Evolutionary conservation across 352 stramenopile genomes (phyloP).

Genomic region (Phytophthora hibernalis): DNA sequence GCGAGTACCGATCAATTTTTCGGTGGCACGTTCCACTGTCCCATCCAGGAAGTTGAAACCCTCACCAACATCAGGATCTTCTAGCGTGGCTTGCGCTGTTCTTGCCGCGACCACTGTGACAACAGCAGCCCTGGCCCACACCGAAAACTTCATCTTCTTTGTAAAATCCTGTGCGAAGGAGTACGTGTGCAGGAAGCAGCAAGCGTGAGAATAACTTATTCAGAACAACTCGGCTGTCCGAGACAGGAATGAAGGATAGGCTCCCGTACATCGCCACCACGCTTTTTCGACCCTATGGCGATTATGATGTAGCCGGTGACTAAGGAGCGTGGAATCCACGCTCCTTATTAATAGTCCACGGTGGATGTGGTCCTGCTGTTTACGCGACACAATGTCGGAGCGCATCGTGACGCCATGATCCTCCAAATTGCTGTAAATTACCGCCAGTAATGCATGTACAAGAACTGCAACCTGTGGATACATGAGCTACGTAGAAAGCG

Average conservation of each 20-base stretch:
- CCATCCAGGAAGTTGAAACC: constrained; percentile 9
- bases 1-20: constrained; percentile 2
- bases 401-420: too few species aligned
- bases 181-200: constrained; percentile 1
- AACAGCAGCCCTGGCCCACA: not conserved
- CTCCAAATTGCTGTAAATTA: too few species aligned
- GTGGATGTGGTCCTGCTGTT: too few species aligned
- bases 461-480: too few species aligned
- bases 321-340: not conserved
- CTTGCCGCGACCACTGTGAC: not conserved
- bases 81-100: not conserved
- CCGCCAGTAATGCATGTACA: too few species aligned
- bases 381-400: too few species aligned
- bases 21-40: constrained; percentile 12
- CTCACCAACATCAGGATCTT: constrained; percentile 18
- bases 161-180: not conserved
- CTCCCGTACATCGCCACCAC: not conserved
- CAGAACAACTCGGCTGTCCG: not conserved
- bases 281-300: constrained; percentile 1
- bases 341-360: too few species aligned
- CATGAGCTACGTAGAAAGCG: too few species aligned
- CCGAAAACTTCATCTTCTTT: constrained; percentile 11
- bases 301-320: not conserved
- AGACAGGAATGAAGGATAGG: not conserved
- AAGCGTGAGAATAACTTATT: not conserved